Percentiles rank a stretch among this genome's conserved stretches.
Evolutionary conservation across 192 early-diverging fungal genomes (phyloP).

Genomic region (Podila epigama): DNA sequence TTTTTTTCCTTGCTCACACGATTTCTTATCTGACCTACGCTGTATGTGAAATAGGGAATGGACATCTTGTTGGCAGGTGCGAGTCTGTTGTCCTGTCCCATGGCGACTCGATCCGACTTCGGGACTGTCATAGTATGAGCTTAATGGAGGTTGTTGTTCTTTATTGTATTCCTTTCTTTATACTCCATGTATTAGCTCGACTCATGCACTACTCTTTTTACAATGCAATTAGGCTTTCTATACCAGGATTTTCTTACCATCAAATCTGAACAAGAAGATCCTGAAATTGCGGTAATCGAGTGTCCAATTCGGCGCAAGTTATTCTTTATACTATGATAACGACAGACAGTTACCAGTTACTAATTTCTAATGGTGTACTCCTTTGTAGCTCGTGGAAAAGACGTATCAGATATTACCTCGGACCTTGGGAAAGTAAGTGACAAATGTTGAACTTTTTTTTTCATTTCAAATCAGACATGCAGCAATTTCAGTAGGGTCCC

Average conservation of each 20-base stretch:
- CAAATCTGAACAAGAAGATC: slow-evolving; percentile 2
- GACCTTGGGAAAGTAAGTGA: slow-evolving; percentile 36
- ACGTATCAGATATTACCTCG: slow-evolving; percentile 27
- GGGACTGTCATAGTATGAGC: slow-evolving; percentile 51
- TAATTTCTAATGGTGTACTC: too few relatives aligned
- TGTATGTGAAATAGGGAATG: too few relatives aligned
- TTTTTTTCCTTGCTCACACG: too few relatives aligned
- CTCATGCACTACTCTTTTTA: background rate
- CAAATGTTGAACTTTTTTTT: too few relatives aligned
- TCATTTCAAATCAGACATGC: too few relatives aligned
- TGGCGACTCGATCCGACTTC: slow-evolving; percentile 66
- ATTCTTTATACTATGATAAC: too few relatives aligned
- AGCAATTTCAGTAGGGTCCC: too few relatives aligned
- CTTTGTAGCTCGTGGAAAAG: slow-evolving; percentile 9
- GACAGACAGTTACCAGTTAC: too few relatives aligned
- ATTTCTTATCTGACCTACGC: too few relatives aligned
- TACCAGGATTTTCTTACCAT: slow-evolving; percentile 7
- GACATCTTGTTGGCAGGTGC: slow-evolving; percentile 58
- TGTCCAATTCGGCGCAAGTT: too few relatives aligned
- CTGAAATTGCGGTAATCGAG: slow-evolving; percentile 53
- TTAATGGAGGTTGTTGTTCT: background rate
- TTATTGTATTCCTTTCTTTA: background rate
- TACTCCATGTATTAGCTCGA: background rate
- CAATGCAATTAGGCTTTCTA: slow-evolving; percentile 8
- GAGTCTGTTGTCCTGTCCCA: slow-evolving; percentile 63